A percentile compares a stretch with the other conserved stretches of the same genome.
Evolutionary conservation across 345 rosid species (phyloP).

Genomic region (Linum tenue): DNA sequence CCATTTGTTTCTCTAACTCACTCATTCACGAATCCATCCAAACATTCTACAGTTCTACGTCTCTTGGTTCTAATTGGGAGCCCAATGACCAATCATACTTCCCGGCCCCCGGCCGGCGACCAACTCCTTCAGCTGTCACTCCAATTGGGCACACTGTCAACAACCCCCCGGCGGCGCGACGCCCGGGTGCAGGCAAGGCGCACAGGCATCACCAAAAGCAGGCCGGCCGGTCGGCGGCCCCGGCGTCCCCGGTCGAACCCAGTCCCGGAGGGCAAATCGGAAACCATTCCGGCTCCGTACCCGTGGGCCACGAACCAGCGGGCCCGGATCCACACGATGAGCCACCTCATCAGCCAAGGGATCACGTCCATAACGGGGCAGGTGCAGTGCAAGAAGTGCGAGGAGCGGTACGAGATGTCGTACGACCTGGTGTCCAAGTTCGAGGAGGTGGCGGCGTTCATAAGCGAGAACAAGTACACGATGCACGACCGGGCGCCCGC

Average conservation of each 20-base stretch:
- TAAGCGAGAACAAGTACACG: slow-evolving; percentile 11
- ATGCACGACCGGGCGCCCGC: slow-evolving; percentile 32
- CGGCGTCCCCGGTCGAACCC: slow-evolving; percentile 5
- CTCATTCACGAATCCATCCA: too few relatives aligned
- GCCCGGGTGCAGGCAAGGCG: too few relatives aligned
- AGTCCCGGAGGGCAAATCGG: slow-evolving; percentile 11
- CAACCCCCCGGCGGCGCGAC: too few relatives aligned
- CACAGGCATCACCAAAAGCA: too few relatives aligned
- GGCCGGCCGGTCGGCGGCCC: neutral
- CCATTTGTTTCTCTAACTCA: too few relatives aligned
- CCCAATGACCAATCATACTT: too few relatives aligned
- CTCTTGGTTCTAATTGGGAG: too few relatives aligned
- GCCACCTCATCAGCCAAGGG: slow-evolving; percentile 13
- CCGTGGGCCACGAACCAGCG: slow-evolving; percentile 25
- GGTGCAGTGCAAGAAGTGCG: slow-evolving; percentile 27
- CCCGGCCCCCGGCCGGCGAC: too few relatives aligned
- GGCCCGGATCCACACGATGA: slow-evolving; percentile 20
- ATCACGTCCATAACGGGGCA: slow-evolving; percentile 16
- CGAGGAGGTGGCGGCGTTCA: slow-evolving; percentile 14
- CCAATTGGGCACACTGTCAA: too few relatives aligned
- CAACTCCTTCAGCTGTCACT: too few relatives aligned
- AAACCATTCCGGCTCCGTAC: slow-evolving; percentile 15
- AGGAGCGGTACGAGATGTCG: neutral
- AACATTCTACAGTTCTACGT: too few relatives aligned
- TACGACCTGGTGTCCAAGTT: slow-evolving; percentile 26